Evolutionary conservation across 139 green algal genomes (phyloP).

Genomic region (Chlamydomonas applanata): DNA sequence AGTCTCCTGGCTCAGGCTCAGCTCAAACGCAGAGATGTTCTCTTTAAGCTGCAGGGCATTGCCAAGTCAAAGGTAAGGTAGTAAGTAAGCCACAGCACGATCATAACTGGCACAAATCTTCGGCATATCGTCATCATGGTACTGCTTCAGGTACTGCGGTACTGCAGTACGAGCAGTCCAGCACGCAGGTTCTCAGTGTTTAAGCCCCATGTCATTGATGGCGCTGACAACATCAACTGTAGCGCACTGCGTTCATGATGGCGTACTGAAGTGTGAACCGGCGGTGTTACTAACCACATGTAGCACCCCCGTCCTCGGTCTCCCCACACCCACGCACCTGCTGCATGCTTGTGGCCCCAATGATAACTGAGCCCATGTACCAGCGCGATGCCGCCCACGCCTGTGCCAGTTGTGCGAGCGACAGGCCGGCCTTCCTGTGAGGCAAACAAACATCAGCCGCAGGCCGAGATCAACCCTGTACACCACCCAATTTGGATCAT

Average conservation of each 20-base stretch:
- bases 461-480: too few relatives aligned
- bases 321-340: conserved; percentile 37
- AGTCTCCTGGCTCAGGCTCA: conserved; percentile 27
- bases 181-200: too few relatives aligned
- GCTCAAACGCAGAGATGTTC: conserved; percentile 39
- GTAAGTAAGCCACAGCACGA: background rate
- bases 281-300: background rate
- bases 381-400: conserved; percentile 52
- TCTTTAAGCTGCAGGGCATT: conserved; percentile 43
- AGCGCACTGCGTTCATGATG: background rate
- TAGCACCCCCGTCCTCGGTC: background rate
- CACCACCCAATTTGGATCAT: too few relatives aligned
- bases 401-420: conserved; percentile 50
- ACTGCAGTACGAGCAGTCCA: too few relatives aligned
- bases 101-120: background rate
- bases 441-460: too few relatives aligned
- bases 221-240: background rate
- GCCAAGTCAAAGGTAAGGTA: background rate
- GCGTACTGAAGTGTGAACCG: background rate
- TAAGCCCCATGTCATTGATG: background rate
- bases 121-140: background rate
- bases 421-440: conserved; percentile 36
- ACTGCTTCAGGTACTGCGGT: too few relatives aligned
- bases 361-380: conserved; percentile 48
- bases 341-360: conserved; percentile 52